Evolutionary conservation across 2,329 filamentous ascomycete species (phyloP), one percentile per base, ranked within the genome.

Genomic region (Aspergillus chevalieri): DNA sequence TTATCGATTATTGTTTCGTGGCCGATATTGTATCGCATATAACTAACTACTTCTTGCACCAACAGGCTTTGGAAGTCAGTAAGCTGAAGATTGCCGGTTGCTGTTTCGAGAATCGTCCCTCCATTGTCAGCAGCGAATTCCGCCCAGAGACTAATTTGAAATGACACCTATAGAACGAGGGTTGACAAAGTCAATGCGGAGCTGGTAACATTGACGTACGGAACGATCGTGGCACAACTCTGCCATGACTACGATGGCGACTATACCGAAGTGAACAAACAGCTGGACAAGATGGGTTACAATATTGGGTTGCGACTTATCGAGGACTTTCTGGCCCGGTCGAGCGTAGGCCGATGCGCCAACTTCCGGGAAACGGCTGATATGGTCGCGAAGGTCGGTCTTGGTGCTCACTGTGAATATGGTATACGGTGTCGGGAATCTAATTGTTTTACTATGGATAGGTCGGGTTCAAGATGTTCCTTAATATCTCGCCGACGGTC

Each of bases 161-260:
- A 24, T 46, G 44, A 44, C 39, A 21, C 41, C 47, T 48, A 49
- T 68, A 97, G 92, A 75, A 94, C 89, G 52, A 86, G 90, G 64
- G 86, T 96, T 65, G 92, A 97, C 74, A 97, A 97, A 74, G 90
- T 97, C 75, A 96, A 96, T 73, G 89, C 93, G 57, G 93, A 98
- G 76, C 81, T 98, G 53, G 92, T 98, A 47, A 96, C 91, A 43
- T 81, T 98, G 63, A 98, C 93, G 28, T 98, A 98, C 70, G 93
- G 93, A 65, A 97, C 93, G 21, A 94, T 98, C 55, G 93, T 98
- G 50, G 88, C 90, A 50, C 92, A 97, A 70, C 78, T 98, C 57
- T 97, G 92, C 76, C 92, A 92, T 70, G 93, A 98, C 75, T 95
- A 92, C 68, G 90, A 96, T 61, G 85, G 83, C 62, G 89, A 97